Base-by-base conservation (phyloP, 2,329 filamentous ascomycete genomes). In the Talaromyces atroroseus region DNA sequence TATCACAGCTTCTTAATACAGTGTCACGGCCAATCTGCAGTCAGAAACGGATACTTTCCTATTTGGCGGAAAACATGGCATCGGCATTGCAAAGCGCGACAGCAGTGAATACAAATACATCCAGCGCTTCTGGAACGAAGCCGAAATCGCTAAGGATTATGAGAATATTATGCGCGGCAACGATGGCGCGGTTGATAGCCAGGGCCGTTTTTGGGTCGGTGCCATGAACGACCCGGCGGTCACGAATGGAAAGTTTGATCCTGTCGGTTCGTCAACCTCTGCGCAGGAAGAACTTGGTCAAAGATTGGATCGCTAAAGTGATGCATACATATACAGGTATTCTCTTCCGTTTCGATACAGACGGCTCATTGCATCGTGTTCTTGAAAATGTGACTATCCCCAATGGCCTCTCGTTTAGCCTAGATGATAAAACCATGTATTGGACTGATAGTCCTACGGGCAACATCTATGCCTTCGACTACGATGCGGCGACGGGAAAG, bases 341-440 rank as follows among this genome's bases (percentile, higher is more conserved):
- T 16, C 77, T 95, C 23, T 86, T 86, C 74, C 81, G 85, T 50
- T 86, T 92, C 66, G 79, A 85, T 67, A 75, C 78, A 20, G 78
- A 82, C 65, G 74, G 81, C 38, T 74, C 77, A 23, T 76, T 84
- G 55, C 76, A 81, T 61, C 78, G 80, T 40, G 74, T 86, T 47
- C 77, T 85, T 57, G 74, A 79, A 49, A 76, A 76, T 50, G 80
- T 92, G 60, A 85, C 79, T 29, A 92, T 94, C 62, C 89, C 90
- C 58, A 94, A 94, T 73, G 85, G 87, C 48, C 82, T 90, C 34
- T 85, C 86, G 61, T 94, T 88, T 86, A 89, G 86, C 32, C 78
- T 81, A 12, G 83, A 87, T 67, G 77, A 80, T 64, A 82, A 80
- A 66, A 89, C 78, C 57, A 83, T 90, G 78, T 94, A 88, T 78